Evolutionary conservation across 805 yeast species (phyloP).

Genomic region (Candida parachauliodes): DNA sequence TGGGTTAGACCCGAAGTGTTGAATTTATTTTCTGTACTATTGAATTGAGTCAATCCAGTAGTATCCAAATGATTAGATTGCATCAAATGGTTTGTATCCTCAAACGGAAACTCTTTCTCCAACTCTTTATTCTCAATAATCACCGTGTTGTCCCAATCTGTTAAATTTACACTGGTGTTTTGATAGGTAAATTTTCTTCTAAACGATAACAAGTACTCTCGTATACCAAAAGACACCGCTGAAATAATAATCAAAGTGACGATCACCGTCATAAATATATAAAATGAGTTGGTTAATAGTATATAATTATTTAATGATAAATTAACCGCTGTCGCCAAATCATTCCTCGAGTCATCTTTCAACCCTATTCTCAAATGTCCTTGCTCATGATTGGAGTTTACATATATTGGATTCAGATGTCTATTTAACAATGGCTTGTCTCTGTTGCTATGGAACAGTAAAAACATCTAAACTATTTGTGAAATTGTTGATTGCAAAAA

Average conservation of each 20-base stretch:
- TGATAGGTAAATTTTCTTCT: constrained; percentile 9
- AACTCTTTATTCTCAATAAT: constrained; percentile 3
- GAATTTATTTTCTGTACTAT: background rate
- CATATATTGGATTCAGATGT: constrained; percentile 1
- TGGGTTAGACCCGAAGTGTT: too few relatives aligned
- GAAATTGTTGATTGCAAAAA: background rate
- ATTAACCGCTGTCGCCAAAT: background rate
- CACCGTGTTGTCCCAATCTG: constrained; percentile 8
- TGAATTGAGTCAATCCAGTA: constrained; percentile 7
- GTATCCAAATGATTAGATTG: background rate
- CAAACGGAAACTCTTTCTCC: constrained; percentile 6
- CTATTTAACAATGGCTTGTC: background rate
- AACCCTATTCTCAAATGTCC: constrained; percentile 5
- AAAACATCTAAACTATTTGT: background rate
- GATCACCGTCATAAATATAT: constrained; percentile 22
- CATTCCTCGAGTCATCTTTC: background rate
- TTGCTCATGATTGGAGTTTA: constrained; percentile 4
- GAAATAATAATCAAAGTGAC: constrained; percentile 19
- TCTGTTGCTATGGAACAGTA: background rate
- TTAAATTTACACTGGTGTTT: constrained; percentile 7
- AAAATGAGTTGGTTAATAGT: constrained; percentile 20
- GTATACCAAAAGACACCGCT: constrained; percentile 18
- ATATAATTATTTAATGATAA: background rate
- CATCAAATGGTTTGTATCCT: background rate
- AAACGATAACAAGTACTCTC: constrained; percentile 20